A percentile compares a stretch with the other conserved stretches of the same genome.
These are phyloP conservation scores for Globisporangium splendens DNA, from an alignment of 352 stramenopile genomes.

Conservation along the genomic window DNA sequence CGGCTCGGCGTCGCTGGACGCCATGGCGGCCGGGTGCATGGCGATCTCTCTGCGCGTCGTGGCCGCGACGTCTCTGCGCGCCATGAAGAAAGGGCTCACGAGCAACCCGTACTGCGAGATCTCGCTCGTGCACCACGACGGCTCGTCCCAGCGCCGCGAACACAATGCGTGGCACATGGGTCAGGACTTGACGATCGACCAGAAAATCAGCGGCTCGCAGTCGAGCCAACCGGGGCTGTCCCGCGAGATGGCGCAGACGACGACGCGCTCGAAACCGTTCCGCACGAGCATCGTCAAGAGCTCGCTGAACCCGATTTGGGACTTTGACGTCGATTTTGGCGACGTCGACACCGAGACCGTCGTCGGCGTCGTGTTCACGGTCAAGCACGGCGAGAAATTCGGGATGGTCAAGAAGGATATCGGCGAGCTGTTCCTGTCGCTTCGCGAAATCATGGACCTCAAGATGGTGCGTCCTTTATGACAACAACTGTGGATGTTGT, in stretches of 20 bases:
- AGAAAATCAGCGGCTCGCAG: slow-evolving; percentile 22
- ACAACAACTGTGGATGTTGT: background rate
- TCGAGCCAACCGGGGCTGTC: slow-evolving; percentile 14
- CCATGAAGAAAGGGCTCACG: slow-evolving; percentile 66
- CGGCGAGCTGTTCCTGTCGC: slow-evolving; percentile 56
- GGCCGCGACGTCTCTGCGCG: slow-evolving; percentile 46
- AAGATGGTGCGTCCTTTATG: slow-evolving; percentile 41
- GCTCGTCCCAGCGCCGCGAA: slow-evolving; percentile 19
- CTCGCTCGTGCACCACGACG: slow-evolving; percentile 60
- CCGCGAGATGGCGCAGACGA: slow-evolving; percentile 13
- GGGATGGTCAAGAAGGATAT: slow-evolving; percentile 74
- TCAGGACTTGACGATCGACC: slow-evolving; percentile 37
- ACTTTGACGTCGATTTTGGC: slow-evolving; percentile 79
- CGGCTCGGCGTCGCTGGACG: slow-evolving; percentile 53
- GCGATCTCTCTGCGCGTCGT: slow-evolving; percentile 57
- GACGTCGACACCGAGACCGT: slow-evolving; percentile 67
- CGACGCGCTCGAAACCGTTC: slow-evolving; percentile 43
- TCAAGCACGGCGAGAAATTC: slow-evolving; percentile 70
- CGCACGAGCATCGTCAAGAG: slow-evolving; percentile 60
- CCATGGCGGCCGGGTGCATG: slow-evolving; percentile 53
- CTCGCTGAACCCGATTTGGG: slow-evolving; percentile 78
- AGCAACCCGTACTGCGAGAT: slow-evolving; percentile 72
- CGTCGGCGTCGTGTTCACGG: slow-evolving; percentile 62
- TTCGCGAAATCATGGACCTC: slow-evolving; percentile 69
- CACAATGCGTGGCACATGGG: slow-evolving; percentile 41